Conservation (phyloP, 495 filamentous ascomycete species). For the Aspergillus sclerotioniger region DNA sequence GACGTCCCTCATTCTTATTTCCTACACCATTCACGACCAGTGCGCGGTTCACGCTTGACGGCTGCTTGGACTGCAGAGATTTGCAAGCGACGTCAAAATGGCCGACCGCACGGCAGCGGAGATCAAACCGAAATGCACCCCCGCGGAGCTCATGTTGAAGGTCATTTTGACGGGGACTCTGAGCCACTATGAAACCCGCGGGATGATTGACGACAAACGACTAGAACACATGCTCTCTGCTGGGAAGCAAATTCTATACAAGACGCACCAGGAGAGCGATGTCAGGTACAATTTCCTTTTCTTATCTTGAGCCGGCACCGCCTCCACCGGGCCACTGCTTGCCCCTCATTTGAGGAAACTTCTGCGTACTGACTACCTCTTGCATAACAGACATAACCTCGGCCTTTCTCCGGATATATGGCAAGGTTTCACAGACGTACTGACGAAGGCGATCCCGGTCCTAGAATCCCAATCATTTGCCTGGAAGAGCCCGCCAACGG, state of each 20-base stretch:
- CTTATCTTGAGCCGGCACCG: not conserved
- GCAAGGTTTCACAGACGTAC: slow-evolving; percentile 62
- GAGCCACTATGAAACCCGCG: slow-evolving; percentile 50
- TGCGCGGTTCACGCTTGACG: not conserved
- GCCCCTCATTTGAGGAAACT: not conserved
- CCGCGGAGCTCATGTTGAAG: slow-evolving; percentile 50
- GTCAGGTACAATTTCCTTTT: slow-evolving; percentile 35
- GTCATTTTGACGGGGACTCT: slow-evolving; percentile 47
- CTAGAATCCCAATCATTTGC: slow-evolving; percentile 62
- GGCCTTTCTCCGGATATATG: slow-evolving; percentile 64
- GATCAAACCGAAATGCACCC: slow-evolving; percentile 43
- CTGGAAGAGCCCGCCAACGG: slow-evolving; percentile 55
- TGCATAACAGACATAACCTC: slow-evolving; percentile 36
- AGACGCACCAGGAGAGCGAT: slow-evolving; percentile 51
- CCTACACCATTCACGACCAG: not conserved
- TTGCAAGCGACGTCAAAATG: slow-evolving; percentile 23
- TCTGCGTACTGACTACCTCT: slow-evolving; percentile 15
- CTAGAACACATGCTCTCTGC: slow-evolving; percentile 50
- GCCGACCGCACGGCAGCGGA: slow-evolving; percentile 35
- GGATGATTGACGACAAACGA: slow-evolving; percentile 52
- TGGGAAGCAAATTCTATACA: slow-evolving; percentile 50
- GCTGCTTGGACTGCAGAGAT: slow-evolving; percentile 5
- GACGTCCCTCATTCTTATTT: not conserved
- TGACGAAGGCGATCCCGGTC: slow-evolving; percentile 59
- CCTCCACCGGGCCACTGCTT: not conserved